Base-by-base conservation (phyloP, 2,329 filamentous ascomycete genomes). In the Aureobasidium lini region DNA sequence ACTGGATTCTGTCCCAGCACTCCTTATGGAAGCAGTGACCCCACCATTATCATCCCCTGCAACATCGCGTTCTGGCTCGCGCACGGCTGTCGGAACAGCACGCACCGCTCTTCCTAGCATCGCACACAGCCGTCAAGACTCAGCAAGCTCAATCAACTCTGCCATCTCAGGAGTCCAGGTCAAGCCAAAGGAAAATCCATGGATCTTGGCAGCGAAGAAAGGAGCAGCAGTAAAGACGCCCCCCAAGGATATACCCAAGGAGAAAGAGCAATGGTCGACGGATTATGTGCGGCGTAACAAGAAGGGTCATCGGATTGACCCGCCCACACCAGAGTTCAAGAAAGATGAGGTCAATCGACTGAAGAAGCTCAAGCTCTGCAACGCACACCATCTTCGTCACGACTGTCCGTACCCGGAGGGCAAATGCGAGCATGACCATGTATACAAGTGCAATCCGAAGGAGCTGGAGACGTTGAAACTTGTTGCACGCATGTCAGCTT, bases 341-440 rank as follows among this genome's bases (percentile, higher is more conserved):
- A 71, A 81, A 61, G 75, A 81, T 16, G 81, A 84, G 62, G 75
- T 85, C 48, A 79, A 81, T 64, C 79, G 81, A 18, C 72, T 86
- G 64, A 85, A 85, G 71, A 82, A 81, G 69, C 69, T 84, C 62
- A 85, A 86, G 67, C 71, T 85, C 60, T 86, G 84, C 74, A 86
- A 85, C 65, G 78, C 83, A 60, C 78, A 82, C 67, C 85, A 80
- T 66, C 74, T 86, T 28, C 78, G 82, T 44, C 75, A 77, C 32
- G 80, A 82, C 63, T 86, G 83, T 64, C 79, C 81, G 5, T 82
- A 79, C 64, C 67, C 67, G 29, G 75, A 76, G 44, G 74, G 76
- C 16, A 69, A 69, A 15, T 86, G 84, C 66, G 80, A 81, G 8
- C 82, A 86, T 68, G 71, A 77, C 36, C 80, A 82, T 63, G 66